phyloP scores from a whole-genome alignment of 805 yeast species.

The Suhomyces faveliae region DNA sequence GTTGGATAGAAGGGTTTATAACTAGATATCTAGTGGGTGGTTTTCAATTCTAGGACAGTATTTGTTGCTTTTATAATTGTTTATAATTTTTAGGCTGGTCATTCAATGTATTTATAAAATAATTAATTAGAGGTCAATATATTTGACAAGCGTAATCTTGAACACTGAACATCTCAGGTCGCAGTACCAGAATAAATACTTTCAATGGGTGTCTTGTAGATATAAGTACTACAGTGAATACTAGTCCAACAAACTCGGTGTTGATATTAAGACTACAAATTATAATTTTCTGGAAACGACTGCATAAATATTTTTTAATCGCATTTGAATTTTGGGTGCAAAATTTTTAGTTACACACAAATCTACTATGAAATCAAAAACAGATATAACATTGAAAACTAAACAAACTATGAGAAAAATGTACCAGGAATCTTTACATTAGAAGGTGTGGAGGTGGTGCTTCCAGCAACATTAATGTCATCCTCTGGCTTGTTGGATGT shows the following conservation, averaged over 20 bases:
- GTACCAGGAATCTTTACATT: slow-evolving; percentile 3
- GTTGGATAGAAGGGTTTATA: slow-evolving; percentile 65
- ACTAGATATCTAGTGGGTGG: slow-evolving; percentile 20
- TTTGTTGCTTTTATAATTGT: background rate
- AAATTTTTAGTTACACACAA: no score
- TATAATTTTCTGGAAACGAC: no score
- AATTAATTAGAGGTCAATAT: no score
- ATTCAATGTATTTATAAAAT: background rate
- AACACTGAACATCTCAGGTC: no score
- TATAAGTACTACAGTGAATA: no score
- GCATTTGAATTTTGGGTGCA: no score
- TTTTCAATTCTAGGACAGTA: background rate
- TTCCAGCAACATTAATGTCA: background rate
- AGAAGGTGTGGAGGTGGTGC: background rate
- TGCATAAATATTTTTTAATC: no score
- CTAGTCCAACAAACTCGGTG: no score
- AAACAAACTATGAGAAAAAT: slow-evolving; percentile 2
- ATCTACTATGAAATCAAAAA: background rate
- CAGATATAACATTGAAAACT: background rate
- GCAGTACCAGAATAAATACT: no score
- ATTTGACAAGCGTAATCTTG: no score
- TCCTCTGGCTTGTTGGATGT: background rate
- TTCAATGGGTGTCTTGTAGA: no score
- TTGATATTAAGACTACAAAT: no score
- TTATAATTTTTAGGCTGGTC: background rate